Evolutionary conservation across 2,329 filamentous ascomycete species (phyloP).

Genomic region (Xylariales sp.): DNA sequence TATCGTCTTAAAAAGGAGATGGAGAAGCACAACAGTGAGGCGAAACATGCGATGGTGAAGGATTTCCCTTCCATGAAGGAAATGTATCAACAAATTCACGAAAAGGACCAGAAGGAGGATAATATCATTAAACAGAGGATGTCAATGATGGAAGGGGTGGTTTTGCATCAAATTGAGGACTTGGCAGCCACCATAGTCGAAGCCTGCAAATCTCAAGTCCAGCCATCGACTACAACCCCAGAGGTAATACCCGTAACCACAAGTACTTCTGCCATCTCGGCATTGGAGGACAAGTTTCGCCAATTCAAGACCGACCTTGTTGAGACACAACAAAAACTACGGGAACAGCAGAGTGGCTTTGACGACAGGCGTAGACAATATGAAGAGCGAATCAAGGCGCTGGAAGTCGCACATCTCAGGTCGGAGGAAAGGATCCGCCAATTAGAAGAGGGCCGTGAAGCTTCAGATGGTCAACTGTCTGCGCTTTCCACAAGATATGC

Average conservation of each 20-base stretch:
- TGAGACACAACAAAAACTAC: slow-evolving; percentile 10
- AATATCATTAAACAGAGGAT: too few relatives aligned
- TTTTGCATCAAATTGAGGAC: too few relatives aligned
- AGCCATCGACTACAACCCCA: slow-evolving; percentile 3
- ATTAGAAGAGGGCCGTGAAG: neutral
- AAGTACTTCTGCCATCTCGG: slow-evolving; percentile 10
- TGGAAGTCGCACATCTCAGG: neutral
- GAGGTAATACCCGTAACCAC: too few relatives aligned
- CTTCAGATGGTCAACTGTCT: neutral
- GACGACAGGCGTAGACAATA: neutral
- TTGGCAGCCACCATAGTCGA: neutral
- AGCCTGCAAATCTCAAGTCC: neutral
- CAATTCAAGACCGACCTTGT: slow-evolving; percentile 12
- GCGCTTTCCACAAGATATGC: neutral
- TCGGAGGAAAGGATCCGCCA: neutral
- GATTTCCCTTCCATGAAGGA: too few relatives aligned
- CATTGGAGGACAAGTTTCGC: slow-evolving; percentile 17
- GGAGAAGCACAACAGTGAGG: too few relatives aligned
- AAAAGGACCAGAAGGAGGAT: too few relatives aligned
- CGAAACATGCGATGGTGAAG: too few relatives aligned
- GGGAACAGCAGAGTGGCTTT: neutral
- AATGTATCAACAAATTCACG: too few relatives aligned
- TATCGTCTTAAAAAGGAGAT: too few relatives aligned
- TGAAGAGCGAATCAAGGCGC: neutral
- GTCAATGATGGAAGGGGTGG: too few relatives aligned